Evolutionary conservation across 768 basidiomycete genomes (phyloP), one percentile per base, ranked within the genome.

Genomic region (Russula griseocarnosa): DNA sequence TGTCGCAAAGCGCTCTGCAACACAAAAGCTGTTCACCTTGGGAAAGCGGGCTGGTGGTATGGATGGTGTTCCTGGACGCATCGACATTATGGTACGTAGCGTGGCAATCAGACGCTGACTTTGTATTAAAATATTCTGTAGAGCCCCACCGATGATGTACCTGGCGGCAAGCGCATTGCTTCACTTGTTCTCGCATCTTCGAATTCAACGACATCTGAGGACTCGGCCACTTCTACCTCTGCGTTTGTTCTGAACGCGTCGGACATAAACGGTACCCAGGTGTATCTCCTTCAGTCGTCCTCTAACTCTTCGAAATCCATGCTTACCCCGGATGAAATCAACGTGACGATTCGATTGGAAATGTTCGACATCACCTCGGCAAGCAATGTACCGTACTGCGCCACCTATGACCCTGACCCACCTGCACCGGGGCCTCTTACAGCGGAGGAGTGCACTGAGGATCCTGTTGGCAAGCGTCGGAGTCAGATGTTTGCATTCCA

Each of bases 401-500:
- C 82, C 6, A 88, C 86, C 5, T 88, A 81, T 70, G 77, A 87
- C 66, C 77, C 83, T 3, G 74, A 77, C 32, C 85, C 86, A 2
- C 61, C 75, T 5, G 67, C 72, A 2, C 76, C 82, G 3, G 76
- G 78, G n/a, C 79, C 82, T 5, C 75, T 90, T 70, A 79, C 77
- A 6, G 77, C 83, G 71, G 72, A 78, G 55, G 70, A 69, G 10
- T 90, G 86, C 68, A 65, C 65, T 40, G 58, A 36, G 1, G 32
- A 57, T n/a, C 49, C 57, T 2, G 54, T 65, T 11, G 51, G 70
- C 61, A 58, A 69, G 60, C 76, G 80, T 68, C 73, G 73, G 68
- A 84, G 82, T 66, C 88, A 92, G 71, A 67, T 76, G 5, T 92
- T 90, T 72, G 72, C 79, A 36, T 90, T 82, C 71, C 75, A 86